Evolutionary conservation across 2,329 filamentous ascomycete genomes (phyloP).

Genomic region (Colletotrichum agaves): DNA sequence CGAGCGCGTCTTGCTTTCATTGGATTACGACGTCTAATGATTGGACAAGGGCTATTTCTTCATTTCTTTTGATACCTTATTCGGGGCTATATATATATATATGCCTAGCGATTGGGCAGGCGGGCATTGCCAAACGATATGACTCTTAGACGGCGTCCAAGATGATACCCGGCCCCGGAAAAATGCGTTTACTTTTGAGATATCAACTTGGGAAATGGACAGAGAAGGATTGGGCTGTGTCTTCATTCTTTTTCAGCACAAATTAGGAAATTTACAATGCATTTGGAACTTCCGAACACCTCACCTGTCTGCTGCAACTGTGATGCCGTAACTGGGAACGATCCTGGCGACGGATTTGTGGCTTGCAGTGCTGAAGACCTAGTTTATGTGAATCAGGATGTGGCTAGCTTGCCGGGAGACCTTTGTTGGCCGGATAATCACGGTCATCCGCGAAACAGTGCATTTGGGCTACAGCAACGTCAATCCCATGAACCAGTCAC

Average conservation of each 20-base stretch:
- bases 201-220: not conserved
- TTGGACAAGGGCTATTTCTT: slow-evolving; percentile 13
- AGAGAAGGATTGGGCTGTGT: not conserved
- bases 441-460: not conserved
- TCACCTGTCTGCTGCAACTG: not conserved
- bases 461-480: not conserved
- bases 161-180: slow-evolving; percentile 30
- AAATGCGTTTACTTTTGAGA: slow-evolving; percentile 20
- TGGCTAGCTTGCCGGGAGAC: not conserved
- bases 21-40: slow-evolving; percentile 26
- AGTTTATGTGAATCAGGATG: too few species aligned
- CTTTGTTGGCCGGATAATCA: not conserved
- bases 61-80: slow-evolving; percentile 22
- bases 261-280: slow-evolving; percentile 1
- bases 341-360: too few species aligned
- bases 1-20: slow-evolving; percentile 19
- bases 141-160: slow-evolving; percentile 29
- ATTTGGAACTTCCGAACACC: slow-evolving; percentile 4
- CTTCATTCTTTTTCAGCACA: not conserved
- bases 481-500: not conserved
- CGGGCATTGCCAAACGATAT: slow-evolving; percentile 22
- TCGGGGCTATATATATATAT: slow-evolving; percentile 8
- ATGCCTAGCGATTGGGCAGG: slow-evolving; percentile 4
- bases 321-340: too few species aligned
- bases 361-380: too few species aligned